Conservation (phyloP, 768 basidiomycete species). For the Boletus sensibilis region DNA sequence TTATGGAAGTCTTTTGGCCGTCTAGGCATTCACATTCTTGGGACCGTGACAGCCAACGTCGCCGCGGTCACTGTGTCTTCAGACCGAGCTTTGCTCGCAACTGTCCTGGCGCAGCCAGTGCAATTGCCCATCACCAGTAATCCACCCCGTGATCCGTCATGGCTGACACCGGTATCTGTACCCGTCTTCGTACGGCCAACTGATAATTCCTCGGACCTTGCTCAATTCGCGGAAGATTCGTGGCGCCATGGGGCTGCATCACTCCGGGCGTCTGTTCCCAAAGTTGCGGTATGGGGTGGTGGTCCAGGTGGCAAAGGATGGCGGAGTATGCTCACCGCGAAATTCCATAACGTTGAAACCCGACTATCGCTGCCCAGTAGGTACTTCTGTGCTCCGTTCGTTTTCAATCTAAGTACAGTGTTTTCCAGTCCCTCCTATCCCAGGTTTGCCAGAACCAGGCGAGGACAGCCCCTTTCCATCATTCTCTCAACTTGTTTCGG, state of each 20-base stretch:
- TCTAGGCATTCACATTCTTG: constrained; percentile 59
- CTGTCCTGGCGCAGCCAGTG: constrained; percentile 47
- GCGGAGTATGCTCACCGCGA: constrained; percentile 39
- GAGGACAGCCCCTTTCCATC: constrained; percentile 49
- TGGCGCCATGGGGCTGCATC: constrained; percentile 56
- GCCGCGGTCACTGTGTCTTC: constrained; percentile 51
- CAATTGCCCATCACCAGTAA: constrained; percentile 50
- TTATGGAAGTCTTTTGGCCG: constrained; percentile 68
- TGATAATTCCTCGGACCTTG: constrained; percentile 45
- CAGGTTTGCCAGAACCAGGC: constrained; percentile 65
- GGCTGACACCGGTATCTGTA: constrained; percentile 56
- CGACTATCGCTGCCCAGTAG: constrained; percentile 53
- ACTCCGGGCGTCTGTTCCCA: constrained; percentile 42
- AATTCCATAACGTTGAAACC: constrained; percentile 46
- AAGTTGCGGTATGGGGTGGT: constrained; percentile 54
- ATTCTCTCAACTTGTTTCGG: constrained; percentile 56
- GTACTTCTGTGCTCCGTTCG: constrained; percentile 23
- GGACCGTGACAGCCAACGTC: constrained; percentile 55
- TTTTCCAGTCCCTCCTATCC: constrained; percentile 57
- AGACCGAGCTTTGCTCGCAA: constrained; percentile 42
- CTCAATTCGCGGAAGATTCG: constrained; percentile 52
- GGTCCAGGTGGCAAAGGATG: constrained; percentile 42
- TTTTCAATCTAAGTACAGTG: constrained; percentile 3
- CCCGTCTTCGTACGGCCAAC: constrained; percentile 55
- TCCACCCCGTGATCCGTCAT: constrained; percentile 42